phyloP scores from a whole-genome alignment of 306 rosid species.

The barrel medic (Medicago truncatula) region DNA sequence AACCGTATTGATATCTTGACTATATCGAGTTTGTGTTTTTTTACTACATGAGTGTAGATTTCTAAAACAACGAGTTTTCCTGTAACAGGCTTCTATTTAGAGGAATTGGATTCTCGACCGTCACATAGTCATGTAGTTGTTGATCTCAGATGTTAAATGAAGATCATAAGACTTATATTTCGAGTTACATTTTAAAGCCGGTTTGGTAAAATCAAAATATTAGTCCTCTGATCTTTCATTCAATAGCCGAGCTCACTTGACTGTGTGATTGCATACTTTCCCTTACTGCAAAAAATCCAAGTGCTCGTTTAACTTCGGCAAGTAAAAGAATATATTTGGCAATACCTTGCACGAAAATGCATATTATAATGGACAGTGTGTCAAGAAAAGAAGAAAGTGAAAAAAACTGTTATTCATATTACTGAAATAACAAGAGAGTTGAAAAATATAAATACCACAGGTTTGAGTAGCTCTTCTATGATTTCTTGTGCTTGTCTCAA shows the following conservation, averaged over 20 bases:
- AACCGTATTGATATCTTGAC: no score
- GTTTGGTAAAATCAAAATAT: background rate
- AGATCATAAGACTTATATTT: background rate
- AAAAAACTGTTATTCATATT: background rate
- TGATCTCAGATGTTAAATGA: background rate
- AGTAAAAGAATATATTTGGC: no score
- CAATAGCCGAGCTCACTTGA: background rate
- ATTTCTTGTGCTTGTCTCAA: conserved; percentile 89
- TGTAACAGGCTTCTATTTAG: background rate
- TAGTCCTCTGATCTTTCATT: background rate
- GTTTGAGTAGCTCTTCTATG: conserved; percentile 89
- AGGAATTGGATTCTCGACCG: background rate
- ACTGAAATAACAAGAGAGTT: conserved; percentile 22
- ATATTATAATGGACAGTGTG: background rate
- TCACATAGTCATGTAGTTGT: background rate
- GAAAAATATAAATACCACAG: conserved; percentile 60
- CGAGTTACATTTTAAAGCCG: background rate
- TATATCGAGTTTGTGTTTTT: no score
- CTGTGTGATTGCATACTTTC: background rate
- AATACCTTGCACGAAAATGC: no score
- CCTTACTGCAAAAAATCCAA: background rate
- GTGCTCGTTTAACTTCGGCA: no score
- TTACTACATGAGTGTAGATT: no score
- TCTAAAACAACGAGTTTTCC: no score
- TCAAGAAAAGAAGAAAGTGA: background rate